Evolutionary conservation across 1,284 basidiomycete species (phyloP).

Genomic region (Sporisorium exsertum): DNA sequence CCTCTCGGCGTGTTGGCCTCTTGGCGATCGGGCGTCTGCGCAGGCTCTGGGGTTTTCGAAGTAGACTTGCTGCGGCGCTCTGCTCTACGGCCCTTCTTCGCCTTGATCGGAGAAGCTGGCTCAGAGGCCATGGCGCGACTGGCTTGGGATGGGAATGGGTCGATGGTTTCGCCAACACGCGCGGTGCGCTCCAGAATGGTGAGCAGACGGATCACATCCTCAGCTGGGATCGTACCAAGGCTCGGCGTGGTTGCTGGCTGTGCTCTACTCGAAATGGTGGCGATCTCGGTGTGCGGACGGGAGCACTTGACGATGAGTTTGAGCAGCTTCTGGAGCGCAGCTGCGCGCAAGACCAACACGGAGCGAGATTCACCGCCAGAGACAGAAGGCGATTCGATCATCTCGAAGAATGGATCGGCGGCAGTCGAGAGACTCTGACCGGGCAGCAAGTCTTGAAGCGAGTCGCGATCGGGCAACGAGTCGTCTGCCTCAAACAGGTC

Average conservation of each 20-base stretch:
- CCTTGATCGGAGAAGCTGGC: slow-evolving; percentile 30
- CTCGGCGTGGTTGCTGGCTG: slow-evolving; percentile 14
- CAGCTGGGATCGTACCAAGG: slow-evolving; percentile 29
- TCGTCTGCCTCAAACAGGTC: slow-evolving; percentile 92
- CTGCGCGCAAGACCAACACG: slow-evolving; percentile 34
- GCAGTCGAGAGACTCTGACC: slow-evolving; percentile 77
- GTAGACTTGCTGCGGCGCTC: slow-evolving; percentile 20
- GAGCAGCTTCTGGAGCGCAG: slow-evolving; percentile 49
- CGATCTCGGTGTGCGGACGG: slow-evolving; percentile 26
- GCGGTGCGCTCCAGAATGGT: slow-evolving; percentile 52
- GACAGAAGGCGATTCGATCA: slow-evolving; percentile 32
- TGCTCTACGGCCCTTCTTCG: slow-evolving; percentile 26
- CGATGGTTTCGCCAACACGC: slow-evolving; percentile 34
- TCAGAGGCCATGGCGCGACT: slow-evolving; percentile 14
- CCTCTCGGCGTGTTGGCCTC: neutral
- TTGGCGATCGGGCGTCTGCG: slow-evolving; percentile 5
- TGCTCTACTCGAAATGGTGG: slow-evolving; percentile 17
- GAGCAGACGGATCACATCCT: slow-evolving; percentile 43
- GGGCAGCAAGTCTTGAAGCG: slow-evolving; percentile 72
- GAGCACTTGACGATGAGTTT: slow-evolving; percentile 45
- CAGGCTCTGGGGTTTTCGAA: slow-evolving; percentile 36
- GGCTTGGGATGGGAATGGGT: slow-evolving; percentile 47
- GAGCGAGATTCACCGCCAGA: slow-evolving; percentile 18
- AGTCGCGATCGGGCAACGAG: slow-evolving; percentile 77
- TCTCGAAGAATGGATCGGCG: slow-evolving; percentile 72